phyloP scores from a whole-genome alignment of 2,329 filamentous ascomycete genomes.

The Pseudocercospora crystallina region DNA sequence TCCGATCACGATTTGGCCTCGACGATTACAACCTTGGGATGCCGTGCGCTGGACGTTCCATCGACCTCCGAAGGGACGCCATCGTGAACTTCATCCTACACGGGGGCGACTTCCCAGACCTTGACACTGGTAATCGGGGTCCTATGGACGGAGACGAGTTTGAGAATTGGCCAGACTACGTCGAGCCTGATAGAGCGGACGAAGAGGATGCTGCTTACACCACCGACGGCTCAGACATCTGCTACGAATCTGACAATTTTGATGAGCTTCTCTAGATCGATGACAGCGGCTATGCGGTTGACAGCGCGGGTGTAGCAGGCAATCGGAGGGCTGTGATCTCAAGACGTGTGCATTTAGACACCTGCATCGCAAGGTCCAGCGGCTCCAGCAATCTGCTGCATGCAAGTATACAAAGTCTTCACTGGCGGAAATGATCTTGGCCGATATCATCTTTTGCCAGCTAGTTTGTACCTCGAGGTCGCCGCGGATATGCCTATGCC shows the following conservation, averaged over 20 bases:
- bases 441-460: no score
- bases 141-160: not conserved
- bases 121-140: not conserved
- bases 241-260: conserved; percentile 6
- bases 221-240: conserved; percentile 6
- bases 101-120: not conserved
- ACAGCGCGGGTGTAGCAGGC: no score
- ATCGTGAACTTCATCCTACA: not conserved
- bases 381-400: no score
- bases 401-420: no score
- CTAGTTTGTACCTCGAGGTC: no score
- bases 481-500: no score
- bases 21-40: not conserved
- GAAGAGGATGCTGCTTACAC: conserved; percentile 11
- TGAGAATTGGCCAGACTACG: not conserved
- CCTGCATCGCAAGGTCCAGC: no score
- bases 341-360: no score
- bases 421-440: no score
- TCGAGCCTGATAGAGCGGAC: not conserved
- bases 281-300: no score
- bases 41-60: not conserved
- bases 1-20: not conserved
- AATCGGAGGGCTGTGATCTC: no score
- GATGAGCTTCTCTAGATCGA: not conserved
- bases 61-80: not conserved